Conservation (phyloP, 2,329 filamentous ascomycete genomes). For the Calonectria hawksworthii region DNA sequence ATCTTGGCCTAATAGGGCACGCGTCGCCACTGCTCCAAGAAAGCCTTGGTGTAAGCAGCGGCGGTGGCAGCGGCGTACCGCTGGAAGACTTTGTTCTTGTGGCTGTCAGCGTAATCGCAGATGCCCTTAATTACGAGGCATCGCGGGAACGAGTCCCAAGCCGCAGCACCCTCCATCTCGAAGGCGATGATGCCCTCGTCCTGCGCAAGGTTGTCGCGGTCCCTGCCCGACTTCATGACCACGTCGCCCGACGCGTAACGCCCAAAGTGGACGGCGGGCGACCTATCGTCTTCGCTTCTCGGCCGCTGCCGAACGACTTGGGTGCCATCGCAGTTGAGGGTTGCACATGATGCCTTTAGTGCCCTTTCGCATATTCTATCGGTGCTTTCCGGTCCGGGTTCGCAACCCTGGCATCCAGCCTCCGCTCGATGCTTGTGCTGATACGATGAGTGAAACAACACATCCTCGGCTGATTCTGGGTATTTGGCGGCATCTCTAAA, state of each 20-base stretch:
- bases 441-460: neutral
- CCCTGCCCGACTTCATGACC: slow-evolving; percentile 7
- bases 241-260: neutral
- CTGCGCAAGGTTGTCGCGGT: neutral
- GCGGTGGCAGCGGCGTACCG: neutral
- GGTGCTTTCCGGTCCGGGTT: neutral
- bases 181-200: neutral
- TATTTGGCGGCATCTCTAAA: neutral
- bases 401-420: neutral
- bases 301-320: neutral
- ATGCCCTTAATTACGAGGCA: slow-evolving; percentile 1
- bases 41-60: neutral
- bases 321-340: neutral
- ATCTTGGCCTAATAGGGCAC: too few species aligned
- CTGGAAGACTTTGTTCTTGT: slow-evolving; percentile 8
- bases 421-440: neutral
- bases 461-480: neutral
- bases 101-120: slow-evolving; percentile 12
- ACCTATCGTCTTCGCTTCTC: neutral
- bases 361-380: neutral
- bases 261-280: neutral
- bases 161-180: slow-evolving; percentile 12
- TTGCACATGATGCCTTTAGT: neutral
- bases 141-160: neutral
- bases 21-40: neutral